These are phyloP conservation scores for Podila horticola DNA, from an alignment of 192 early-diverging fungal species.

Conservation along the genomic window DNA sequence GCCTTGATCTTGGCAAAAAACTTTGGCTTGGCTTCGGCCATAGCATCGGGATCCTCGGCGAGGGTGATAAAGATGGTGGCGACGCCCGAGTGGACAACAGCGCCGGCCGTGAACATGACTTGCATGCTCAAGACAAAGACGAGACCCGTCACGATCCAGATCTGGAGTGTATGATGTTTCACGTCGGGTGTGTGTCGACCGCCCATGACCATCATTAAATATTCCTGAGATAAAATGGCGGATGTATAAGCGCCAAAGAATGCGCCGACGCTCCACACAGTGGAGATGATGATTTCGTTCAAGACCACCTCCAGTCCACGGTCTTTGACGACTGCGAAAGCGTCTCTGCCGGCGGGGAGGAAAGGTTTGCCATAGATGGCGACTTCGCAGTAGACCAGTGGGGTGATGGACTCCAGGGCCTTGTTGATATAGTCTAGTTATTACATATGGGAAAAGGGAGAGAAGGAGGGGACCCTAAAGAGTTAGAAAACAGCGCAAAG, in stretches of 20 bases:
- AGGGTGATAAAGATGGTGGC: slow-evolving; percentile 93
- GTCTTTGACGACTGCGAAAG: slow-evolving; percentile 84
- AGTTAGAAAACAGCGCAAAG: slow-evolving; percentile 3
- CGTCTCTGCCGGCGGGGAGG: slow-evolving; percentile 70
- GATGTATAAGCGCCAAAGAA: slow-evolving; percentile 56
- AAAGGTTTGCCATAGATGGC: slow-evolving; percentile 88
- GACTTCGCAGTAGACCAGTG: slow-evolving; percentile 88
- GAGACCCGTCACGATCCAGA: slow-evolving; percentile 3
- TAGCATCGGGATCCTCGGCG: slow-evolving; percentile 79
- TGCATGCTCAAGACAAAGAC: slow-evolving; percentile 9
- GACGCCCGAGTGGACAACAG: slow-evolving; percentile 83
- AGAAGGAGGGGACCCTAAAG: slow-evolving; percentile 4
- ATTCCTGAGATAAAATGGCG: slow-evolving; percentile 55
- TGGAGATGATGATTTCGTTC: slow-evolving; percentile 91
- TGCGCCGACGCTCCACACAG: slow-evolving; percentile 79
- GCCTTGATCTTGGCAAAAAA: slow-evolving; percentile 34
- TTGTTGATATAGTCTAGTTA: slow-evolving; percentile 38
- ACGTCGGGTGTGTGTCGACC: slow-evolving; percentile 54
- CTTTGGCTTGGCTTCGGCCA: slow-evolving; percentile 50
- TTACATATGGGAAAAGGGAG: slow-evolving; percentile 55
- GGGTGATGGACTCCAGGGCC: slow-evolving; percentile 10
- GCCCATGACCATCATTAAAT: slow-evolving; percentile 77
- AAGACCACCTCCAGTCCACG: slow-evolving; percentile 78
- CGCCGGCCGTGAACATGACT: slow-evolving; percentile 24
- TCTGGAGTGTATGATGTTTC: background rate